Conservation (phyloP, 768 basidiomycete genomes). For the Neoboletus brunneissimus region DNA sequence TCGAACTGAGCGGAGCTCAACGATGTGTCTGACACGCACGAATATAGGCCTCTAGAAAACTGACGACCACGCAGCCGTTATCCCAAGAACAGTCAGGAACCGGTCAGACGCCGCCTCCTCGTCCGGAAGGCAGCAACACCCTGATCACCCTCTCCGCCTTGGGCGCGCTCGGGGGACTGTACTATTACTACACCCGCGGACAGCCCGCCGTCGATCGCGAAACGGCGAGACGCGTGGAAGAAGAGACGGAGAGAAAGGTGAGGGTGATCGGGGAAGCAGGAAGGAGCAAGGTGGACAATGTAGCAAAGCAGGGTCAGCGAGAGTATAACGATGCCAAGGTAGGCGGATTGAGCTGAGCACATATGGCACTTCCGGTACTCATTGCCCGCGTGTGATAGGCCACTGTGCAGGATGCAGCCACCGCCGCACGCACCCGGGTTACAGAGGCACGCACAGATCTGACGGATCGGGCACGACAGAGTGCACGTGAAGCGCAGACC, state of each 20-base stretch:
- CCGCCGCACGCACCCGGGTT: constrained; percentile 15
- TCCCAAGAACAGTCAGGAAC: constrained; percentile 8
- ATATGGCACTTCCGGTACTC: not conserved
- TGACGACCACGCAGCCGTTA: constrained; percentile 12
- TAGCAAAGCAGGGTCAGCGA: constrained; percentile 29
- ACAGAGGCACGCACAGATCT: constrained; percentile 26
- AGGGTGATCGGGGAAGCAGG: constrained; percentile 30
- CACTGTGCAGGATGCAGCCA: constrained; percentile 16
- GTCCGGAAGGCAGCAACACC: constrained; percentile 22
- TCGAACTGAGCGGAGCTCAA: not conserved
- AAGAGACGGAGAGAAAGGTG: constrained; percentile 30
- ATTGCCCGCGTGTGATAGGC: constrained; percentile 6
- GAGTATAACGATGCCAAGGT: constrained; percentile 39
- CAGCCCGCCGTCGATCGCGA: constrained; percentile 20
- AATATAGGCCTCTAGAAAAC: constrained; percentile 9
- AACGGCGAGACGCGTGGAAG: constrained; percentile 32
- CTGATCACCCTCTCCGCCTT: constrained; percentile 31
- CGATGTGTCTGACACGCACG: not conserved
- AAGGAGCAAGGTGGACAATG: constrained; percentile 29
- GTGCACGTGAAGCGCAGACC: constrained; percentile 24
- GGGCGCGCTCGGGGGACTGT: constrained; percentile 36
- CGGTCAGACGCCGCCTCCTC: not conserved
- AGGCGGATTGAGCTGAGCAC: not conserved
- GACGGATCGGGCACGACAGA: constrained; percentile 23
- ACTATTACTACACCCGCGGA: constrained; percentile 37